Percentiles rank a stretch among this genome's conserved stretches.
These are phyloP conservation scores for Wickerhamiella siamensis DNA, from an alignment of 805 yeast genomes.

Conservation along the genomic window DNA sequence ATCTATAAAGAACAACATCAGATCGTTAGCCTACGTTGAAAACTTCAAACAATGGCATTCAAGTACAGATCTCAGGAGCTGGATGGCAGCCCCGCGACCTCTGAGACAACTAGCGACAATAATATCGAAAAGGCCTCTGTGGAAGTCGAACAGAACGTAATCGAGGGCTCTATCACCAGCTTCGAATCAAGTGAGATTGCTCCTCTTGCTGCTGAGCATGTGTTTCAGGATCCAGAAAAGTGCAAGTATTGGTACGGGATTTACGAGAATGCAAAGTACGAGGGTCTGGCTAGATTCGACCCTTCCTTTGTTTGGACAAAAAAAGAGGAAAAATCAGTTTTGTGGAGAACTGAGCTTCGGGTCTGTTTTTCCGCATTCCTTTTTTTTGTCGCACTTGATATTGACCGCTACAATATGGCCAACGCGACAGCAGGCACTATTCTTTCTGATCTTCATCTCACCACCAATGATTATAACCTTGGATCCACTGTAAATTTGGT, in stretches of 20 bases:
- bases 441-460: slow-evolving; percentile 36
- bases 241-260: slow-evolving; percentile 33
- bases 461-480: slow-evolving; percentile 42
- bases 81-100: too few species aligned
- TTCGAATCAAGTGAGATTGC: not conserved
- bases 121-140: too few species aligned
- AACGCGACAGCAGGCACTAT: slow-evolving; percentile 48
- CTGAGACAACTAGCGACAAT: too few species aligned
- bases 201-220: slow-evolving; percentile 12
- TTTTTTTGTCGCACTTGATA: slow-evolving; percentile 44
- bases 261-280: slow-evolving; percentile 39
- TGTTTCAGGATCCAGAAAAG: slow-evolving; percentile 33
- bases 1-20: too few species aligned
- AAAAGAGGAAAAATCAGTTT: slow-evolving; percentile 36
- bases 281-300: slow-evolving; percentile 41
- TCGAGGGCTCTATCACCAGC: not conserved
- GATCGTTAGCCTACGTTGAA: too few species aligned
- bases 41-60: too few species aligned
- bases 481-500: slow-evolving; percentile 45
- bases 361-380: slow-evolving; percentile 46
- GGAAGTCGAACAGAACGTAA: too few species aligned
- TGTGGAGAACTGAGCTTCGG: slow-evolving; percentile 39
- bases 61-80: too few species aligned
- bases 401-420: slow-evolving; percentile 42
- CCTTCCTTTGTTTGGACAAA: slow-evolving; percentile 42